Evolutionary conservation across 164 flowering plant species (phyloP).

Genomic region (Malania oleifera): DNA sequence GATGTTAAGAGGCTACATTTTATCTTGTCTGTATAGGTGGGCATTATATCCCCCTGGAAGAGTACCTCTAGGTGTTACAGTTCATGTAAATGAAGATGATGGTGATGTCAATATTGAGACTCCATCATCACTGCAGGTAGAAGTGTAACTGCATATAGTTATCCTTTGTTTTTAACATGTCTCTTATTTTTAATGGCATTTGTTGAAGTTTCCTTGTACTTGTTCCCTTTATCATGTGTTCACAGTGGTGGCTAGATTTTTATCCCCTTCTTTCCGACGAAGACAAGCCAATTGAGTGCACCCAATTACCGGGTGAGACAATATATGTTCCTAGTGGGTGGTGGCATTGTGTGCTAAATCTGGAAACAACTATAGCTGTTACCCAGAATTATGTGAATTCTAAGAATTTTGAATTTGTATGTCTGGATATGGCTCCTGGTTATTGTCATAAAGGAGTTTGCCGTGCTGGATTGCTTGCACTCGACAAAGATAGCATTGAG

Average conservation of each 20-base stretch:
- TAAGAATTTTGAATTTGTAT: slow-evolving; percentile 84
- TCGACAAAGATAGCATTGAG: slow-evolving; percentile 36
- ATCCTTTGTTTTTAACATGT: background rate
- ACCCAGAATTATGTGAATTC: slow-evolving; percentile 93
- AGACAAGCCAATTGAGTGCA: slow-evolving; percentile 91
- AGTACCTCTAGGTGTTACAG: slow-evolving; percentile 91
- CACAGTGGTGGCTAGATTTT: slow-evolving; percentile 96
- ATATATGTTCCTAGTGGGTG: slow-evolving; percentile 98
- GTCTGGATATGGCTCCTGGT: slow-evolving; percentile 98
- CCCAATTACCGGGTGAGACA: slow-evolving; percentile 95
- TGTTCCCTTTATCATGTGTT: slow-evolving; percentile 12
- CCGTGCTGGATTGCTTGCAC: slow-evolving; percentile 95
- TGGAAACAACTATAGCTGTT: slow-evolving; percentile 89
- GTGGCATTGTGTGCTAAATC: slow-evolving; percentile 98
- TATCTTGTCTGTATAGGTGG: slow-evolving; percentile 54
- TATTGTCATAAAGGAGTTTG: slow-evolving; percentile 86
- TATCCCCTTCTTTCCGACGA: slow-evolving; percentile 89
- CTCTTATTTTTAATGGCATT: background rate
- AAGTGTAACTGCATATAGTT: background rate
- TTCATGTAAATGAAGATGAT: slow-evolving; percentile 92
- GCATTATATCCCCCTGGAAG: slow-evolving; percentile 97
- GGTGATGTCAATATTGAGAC: slow-evolving; percentile 89
- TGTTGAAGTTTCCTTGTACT: background rate
- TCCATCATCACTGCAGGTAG: slow-evolving; percentile 91
- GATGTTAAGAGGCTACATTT: background rate